Percentiles rank a stretch among this genome's conserved stretches.
Conservation (phyloP, 805 yeast species). For the Candida yuanshanica region DNA sequence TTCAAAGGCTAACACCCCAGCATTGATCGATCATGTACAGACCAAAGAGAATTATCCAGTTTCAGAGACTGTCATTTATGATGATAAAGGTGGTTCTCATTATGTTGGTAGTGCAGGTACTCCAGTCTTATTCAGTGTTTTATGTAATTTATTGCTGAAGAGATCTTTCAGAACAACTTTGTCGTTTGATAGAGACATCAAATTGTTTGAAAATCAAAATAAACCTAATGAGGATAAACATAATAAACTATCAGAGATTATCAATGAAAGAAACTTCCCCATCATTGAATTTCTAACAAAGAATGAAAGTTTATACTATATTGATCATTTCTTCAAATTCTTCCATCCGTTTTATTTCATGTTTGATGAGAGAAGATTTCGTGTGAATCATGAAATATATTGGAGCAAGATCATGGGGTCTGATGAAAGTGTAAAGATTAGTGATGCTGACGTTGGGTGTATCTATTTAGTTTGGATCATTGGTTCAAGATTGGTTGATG, state of each 20-base stretch:
- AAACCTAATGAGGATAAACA: slow-evolving; percentile 8
- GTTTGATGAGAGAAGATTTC: slow-evolving; percentile 31
- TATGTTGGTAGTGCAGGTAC: slow-evolving; percentile 43
- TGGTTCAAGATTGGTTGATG: slow-evolving; percentile 22
- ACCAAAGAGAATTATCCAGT: slow-evolving; percentile 4
- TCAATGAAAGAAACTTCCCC: slow-evolving; percentile 31
- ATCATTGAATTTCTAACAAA: slow-evolving; percentile 28
- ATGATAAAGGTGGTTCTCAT: slow-evolving; percentile 41
- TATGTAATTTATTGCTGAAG: slow-evolving; percentile 35
- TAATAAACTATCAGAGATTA: slow-evolving; percentile 1
- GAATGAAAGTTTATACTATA: slow-evolving; percentile 32
- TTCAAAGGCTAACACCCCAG: background rate
- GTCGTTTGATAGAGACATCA: slow-evolving; percentile 29
- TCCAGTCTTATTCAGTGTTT: slow-evolving; percentile 36
- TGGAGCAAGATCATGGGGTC: slow-evolving; percentile 24
- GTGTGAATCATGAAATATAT: slow-evolving; percentile 30
- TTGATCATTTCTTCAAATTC: slow-evolving; percentile 34
- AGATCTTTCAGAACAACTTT: slow-evolving; percentile 30
- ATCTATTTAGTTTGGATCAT: slow-evolving; percentile 40
- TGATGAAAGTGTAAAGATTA: slow-evolving; percentile 6
- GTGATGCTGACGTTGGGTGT: slow-evolving; percentile 31
- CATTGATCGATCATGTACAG: background rate
- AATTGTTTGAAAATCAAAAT: slow-evolving; percentile 15
- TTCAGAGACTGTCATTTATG: slow-evolving; percentile 33
- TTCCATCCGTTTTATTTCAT: slow-evolving; percentile 41